A percentile compares a stretch with the other conserved stretches of the same genome.
phyloP scores from a whole-genome alignment of 169 alveolate species.

The Plasmodium gaboni region DNA sequence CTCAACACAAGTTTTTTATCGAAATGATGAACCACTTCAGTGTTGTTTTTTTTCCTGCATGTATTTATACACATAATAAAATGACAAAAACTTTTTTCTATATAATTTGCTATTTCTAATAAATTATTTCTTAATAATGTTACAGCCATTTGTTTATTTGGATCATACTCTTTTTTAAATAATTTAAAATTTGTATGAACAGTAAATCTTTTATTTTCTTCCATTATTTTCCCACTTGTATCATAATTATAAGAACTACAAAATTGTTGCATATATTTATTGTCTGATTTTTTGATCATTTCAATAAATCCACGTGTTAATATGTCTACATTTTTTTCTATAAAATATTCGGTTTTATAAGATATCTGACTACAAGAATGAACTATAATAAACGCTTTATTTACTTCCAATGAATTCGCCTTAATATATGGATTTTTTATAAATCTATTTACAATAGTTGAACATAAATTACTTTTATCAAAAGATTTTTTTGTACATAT shows the following conservation, averaged over 20 bases:
- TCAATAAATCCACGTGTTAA: conserved; percentile 34
- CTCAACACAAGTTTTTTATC: conserved; percentile 19
- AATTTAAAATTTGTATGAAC: conserved; percentile 30
- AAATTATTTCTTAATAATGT: conserved; percentile 35
- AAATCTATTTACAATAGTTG: conserved; percentile 4
- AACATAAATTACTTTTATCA: conserved; percentile 16
- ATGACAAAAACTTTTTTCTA: conserved; percentile 44
- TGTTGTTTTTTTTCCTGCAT: neutral
- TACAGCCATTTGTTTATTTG: conserved; percentile 51
- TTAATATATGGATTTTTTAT: conserved; percentile 15
- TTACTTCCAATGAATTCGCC: neutral
- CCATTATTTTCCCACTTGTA: conserved; percentile 23
- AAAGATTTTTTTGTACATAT: conserved; percentile 8
- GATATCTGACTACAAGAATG: conserved; percentile 23
- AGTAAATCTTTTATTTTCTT: conserved; percentile 51
- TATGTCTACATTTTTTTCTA: conserved; percentile 34
- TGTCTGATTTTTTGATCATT: conserved; percentile 48
- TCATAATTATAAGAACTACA: conserved; percentile 35
- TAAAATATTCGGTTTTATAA: conserved; percentile 17
- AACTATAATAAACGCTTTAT: conserved; percentile 19
- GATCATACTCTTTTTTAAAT: conserved; percentile 14
- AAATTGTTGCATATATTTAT: conserved; percentile 30
- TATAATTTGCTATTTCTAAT: conserved; percentile 19
- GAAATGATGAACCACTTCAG: neutral
- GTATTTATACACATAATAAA: conserved; percentile 50